Evolutionary conservation across 805 yeast genomes (phyloP), one percentile per base, ranked within the genome.

Genomic region (Blastobotrys robertii): DNA sequence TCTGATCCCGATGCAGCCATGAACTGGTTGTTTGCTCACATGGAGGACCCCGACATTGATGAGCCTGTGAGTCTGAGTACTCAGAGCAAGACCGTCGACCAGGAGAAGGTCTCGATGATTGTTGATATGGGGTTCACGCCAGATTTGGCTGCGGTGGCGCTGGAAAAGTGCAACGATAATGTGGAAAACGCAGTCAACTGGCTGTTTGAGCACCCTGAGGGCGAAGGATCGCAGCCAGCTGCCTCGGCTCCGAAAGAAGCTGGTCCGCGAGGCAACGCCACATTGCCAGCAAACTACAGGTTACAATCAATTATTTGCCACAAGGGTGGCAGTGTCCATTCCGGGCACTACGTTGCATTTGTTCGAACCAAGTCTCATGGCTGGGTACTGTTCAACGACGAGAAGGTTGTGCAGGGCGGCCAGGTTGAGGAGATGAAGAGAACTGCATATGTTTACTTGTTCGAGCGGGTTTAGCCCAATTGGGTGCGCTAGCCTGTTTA

Each of bases 341-440:
- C 95, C 0, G 96, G 96, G 1, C 97, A 87, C 59, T 87, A 87
- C 60, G 96, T 88, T 34, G 84, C 80, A 1, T 87, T 82, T 54
- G 67, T 84, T 29, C 72, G 68, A 44, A 73, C 75, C 46, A 42
- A 40, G 1, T 58, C 53, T 41, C 56, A 49, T 9, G 64, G 68
- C 42, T 86, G 95, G 95, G 80, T 81, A 2, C 65, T 87, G 35
- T 88, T 77, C 64, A 87, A 87, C 57, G 97, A 87, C 57, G 97
- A 87, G 53, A 86, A 85, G 60, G 94, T 87, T 2, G 90, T 82
- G 4, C 42, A 48, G 22, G 69, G 67, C 6, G 68, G 68, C 1
- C 66, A 66, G 31, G 53, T 62, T 7, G 64, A 62, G 14, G 78
- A 72, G 46, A 60, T 73, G 56, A 66, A 67, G 49, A 62, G 64